phyloP scores from a whole-genome alignment of 371 early-diverging fungal species.

The Lichtheimia ornata region DNA sequence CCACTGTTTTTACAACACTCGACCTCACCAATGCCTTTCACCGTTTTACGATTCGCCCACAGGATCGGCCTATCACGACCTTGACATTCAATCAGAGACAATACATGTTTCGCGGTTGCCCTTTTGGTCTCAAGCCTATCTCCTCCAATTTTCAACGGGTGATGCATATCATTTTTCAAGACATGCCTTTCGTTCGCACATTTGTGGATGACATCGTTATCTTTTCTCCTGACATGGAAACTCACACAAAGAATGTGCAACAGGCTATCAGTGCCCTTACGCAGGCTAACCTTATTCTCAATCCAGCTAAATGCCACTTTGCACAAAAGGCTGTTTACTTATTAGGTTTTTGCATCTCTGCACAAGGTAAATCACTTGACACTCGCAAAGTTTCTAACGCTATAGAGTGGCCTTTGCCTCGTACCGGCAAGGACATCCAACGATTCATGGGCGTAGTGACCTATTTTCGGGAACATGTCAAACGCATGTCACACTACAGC shows the following conservation, averaged over 20 bases:
- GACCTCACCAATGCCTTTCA: no score
- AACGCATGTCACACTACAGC: conserved; percentile 12
- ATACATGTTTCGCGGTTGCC: no score
- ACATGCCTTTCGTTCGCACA: not conserved
- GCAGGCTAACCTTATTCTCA: conserved; percentile 14
- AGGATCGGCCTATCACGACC: no score
- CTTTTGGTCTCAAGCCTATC: no score
- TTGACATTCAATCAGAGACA: no score
- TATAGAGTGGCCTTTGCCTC: conserved; percentile 8
- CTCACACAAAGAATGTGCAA: conserved; percentile 10
- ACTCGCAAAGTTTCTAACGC: conserved; percentile 15
- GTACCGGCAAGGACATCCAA: conserved; percentile 16
- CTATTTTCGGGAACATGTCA: conserved; percentile 28
- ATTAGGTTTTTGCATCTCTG: conserved; percentile 18
- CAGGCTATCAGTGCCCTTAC: conserved; percentile 15
- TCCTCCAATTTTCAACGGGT: no score
- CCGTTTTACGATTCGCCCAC: no score
- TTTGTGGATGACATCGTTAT: conserved; percentile 16
- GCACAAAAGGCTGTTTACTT: conserved; percentile 6
- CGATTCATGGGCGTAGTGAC: conserved; percentile 25
- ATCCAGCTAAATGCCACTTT: conserved; percentile 19
- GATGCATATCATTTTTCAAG: no score
- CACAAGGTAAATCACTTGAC: conserved; percentile 13
- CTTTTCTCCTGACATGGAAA: not conserved
- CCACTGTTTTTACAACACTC: conserved; percentile 18